Conservation (phyloP, 768 basidiomycete genomes). For the Podaxis pistillaris region DNA sequence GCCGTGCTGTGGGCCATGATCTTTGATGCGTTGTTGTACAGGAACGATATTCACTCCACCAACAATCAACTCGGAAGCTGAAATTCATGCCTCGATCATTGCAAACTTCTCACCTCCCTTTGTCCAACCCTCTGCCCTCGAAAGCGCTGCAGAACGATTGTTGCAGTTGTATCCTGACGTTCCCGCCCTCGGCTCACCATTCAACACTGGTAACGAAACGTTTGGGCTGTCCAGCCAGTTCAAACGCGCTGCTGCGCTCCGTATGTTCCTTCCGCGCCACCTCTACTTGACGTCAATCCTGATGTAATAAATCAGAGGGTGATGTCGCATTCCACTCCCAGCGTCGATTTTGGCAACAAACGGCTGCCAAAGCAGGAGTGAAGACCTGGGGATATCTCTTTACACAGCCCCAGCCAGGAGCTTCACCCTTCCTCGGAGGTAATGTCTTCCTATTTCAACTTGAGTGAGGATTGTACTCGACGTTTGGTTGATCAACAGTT, state of each 20-base stretch:
- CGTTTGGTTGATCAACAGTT: slow-evolving; percentile 20
- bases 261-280: slow-evolving; percentile 17
- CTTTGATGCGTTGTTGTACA: slow-evolving; percentile 13
- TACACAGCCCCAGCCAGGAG: slow-evolving; percentile 33
- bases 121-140: slow-evolving; percentile 20
- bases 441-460: background rate
- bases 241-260: slow-evolving; percentile 30
- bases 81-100: slow-evolving; percentile 27
- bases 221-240: slow-evolving; percentile 36
- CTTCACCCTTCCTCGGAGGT: slow-evolving; percentile 29
- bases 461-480: background rate
- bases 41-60: slow-evolving; percentile 35
- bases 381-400: slow-evolving; percentile 43
- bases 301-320: slow-evolving; percentile 23
- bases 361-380: slow-evolving; percentile 34
- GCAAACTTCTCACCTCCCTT: slow-evolving; percentile 28
- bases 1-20: background rate
- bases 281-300: background rate
- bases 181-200: slow-evolving; percentile 44
- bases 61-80: slow-evolving; percentile 21
- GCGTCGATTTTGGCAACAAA: slow-evolving; percentile 38
- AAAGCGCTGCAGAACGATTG: slow-evolving; percentile 23
- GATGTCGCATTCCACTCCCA: slow-evolving; percentile 40
- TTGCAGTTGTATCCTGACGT: slow-evolving; percentile 40
- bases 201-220: slow-evolving; percentile 41